Evolutionary conservation across 2,329 filamentous ascomycete genomes (phyloP), one percentile per base, ranked within the genome.

Genomic region (Cladophialophora yegresii): DNA sequence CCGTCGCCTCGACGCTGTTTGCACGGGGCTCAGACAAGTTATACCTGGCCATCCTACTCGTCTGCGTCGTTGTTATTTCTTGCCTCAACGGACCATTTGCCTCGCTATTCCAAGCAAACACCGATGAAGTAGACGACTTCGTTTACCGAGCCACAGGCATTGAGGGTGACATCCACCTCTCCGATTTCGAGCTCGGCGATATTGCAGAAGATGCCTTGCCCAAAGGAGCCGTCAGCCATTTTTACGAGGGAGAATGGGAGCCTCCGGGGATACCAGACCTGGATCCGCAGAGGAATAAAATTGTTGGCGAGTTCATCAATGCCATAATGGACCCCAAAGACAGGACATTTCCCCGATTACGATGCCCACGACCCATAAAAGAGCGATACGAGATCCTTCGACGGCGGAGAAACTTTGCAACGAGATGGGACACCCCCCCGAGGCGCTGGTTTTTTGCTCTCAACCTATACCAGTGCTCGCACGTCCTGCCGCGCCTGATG

Each of bases 401-500:
- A 32, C 57, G 57, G 43, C 43, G 57, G n/a, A 23, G 57, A 8
- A 59, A 61, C 49, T 84, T 81, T 71, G 57, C 45, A 32, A 59
- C 57, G 30, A 51, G 57, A 36, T 59, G 57, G 57, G 57, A 59
- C 32, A 16, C 57, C 9, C 57, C 57, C 3, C 57, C 57, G 16
- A 51, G 57, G 28, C 28, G 33, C 13, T 59, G 57, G 57, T 83
- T 82, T 71, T 84, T 86, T 64, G 83, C 84, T 0, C 74, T 87
- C 33, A 77, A 86, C 66, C 71, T 86, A 16, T 77, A 80, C 30
- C 72, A 85, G 62, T 77, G 77, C 60, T 68, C 77, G 2, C 53
- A 71, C 0, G 67, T 85, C 1, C 77, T 86, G 5, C 81, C 83
- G 0, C 79, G 81, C 0, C 74, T 86, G 1, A 69, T 87, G 13